A percentile compares a stretch with the other conserved stretches of the same genome.
phyloP scores from a whole-genome alignment of 345 rosid species.

The Mercurialis annua region DNA sequence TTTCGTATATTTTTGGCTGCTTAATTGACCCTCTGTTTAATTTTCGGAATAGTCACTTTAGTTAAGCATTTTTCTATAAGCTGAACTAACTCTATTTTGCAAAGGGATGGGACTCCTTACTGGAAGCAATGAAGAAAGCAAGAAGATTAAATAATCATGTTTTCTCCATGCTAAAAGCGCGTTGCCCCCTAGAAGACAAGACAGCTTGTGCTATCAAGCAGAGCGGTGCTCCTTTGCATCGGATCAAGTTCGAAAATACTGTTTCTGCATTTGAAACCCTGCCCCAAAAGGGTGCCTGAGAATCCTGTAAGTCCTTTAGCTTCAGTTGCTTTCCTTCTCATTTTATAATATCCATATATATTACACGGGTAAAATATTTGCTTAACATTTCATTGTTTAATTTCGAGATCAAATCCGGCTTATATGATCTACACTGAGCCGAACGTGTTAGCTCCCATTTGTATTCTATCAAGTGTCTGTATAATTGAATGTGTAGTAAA shows the following conservation, averaged over 20 bases:
- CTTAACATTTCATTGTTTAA: background rate
- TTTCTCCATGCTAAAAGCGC: slow-evolving; percentile 95
- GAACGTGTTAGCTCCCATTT: background rate
- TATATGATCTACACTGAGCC: background rate
- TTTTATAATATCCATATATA: background rate
- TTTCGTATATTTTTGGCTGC: background rate
- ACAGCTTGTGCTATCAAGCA: slow-evolving; percentile 94
- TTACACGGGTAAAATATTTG: background rate
- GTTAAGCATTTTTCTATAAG: no score
- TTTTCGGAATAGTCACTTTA: no score
- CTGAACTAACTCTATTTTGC: background rate
- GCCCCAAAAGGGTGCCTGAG: slow-evolving; percentile 79
- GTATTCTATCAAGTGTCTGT: background rate
- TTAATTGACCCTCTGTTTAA: background rate
- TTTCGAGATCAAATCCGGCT: background rate
- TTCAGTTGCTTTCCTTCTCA: slow-evolving; percentile 3
- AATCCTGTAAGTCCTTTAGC: background rate
- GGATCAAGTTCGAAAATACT: slow-evolving; percentile 87
- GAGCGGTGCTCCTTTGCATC: slow-evolving; percentile 90
- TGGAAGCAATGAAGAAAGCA: slow-evolving; percentile 98
- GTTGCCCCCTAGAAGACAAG: slow-evolving; percentile 97
- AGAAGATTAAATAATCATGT: slow-evolving; percentile 94
- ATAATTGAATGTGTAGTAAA: background rate
- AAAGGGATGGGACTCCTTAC: slow-evolving; percentile 84
- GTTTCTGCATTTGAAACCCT: slow-evolving; percentile 95